Percentiles rank a stretch among this genome's conserved stretches.
Evolutionary conservation across 306 rosid genomes (phyloP).

Genomic region (Cucumis cinereus): DNA sequence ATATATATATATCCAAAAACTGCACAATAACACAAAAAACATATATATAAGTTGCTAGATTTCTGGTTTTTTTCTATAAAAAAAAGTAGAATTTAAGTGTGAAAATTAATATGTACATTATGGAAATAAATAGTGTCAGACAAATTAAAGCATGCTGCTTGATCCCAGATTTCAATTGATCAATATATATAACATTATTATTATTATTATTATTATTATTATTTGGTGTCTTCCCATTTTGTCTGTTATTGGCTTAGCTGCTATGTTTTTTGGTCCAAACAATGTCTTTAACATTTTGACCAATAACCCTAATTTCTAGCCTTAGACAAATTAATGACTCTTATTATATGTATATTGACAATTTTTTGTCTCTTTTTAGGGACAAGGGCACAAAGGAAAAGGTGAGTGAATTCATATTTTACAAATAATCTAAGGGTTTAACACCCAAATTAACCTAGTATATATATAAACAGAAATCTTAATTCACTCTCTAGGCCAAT

Average conservation of each 20-base stretch:
- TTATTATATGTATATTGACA: not conserved
- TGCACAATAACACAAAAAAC: not conserved
- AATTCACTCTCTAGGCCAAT: not conserved
- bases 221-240: not conserved
- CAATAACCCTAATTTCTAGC: not conserved
- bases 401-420: not conserved
- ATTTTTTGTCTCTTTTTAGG: not conserved
- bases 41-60: too few species aligned
- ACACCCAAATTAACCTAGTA: not conserved
- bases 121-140: not conserved
- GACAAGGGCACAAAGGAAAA: not conserved
- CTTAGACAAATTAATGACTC: not conserved
- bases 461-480: not conserved
- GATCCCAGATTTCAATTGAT: slow-evolving; percentile 1
- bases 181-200: not conserved
- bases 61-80: not conserved
- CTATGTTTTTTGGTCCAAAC: slow-evolving; percentile 6
- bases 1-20: not conserved
- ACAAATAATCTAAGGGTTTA: not conserved
- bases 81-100: not conserved
- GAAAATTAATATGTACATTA: not conserved
- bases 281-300: not conserved
- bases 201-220: too few species aligned
- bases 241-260: not conserved
- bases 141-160: slow-evolving; percentile 2